Conservation (phyloP, 306 rosid species). For the Hippophae tibetana region DNA sequence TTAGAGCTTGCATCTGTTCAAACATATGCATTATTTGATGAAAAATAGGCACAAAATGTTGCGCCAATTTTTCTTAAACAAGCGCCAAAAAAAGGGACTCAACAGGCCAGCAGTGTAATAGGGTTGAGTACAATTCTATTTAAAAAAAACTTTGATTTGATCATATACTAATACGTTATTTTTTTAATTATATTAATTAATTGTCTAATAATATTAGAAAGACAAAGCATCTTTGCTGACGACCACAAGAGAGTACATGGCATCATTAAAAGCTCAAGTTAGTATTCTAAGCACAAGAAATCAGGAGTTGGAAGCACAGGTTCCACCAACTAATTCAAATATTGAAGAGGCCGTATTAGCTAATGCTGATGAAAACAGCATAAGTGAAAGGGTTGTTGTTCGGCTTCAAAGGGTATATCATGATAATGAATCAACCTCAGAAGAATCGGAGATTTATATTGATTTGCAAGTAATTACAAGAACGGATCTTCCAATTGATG, state of each 20-base stretch:
- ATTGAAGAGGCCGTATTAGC: constrained; percentile 3
- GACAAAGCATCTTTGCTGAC: constrained; percentile 72
- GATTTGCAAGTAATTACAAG: constrained; percentile 53
- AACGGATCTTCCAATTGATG: constrained; percentile 36
- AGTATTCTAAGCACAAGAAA: constrained; percentile 45
- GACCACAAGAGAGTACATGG: constrained; percentile 56
- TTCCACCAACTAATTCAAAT: background rate
- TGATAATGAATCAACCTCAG: constrained; percentile 39
- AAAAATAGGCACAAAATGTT: no score
- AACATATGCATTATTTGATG: no score
- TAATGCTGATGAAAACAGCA: background rate
- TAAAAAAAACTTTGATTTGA: background rate
- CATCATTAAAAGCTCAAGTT: constrained; percentile 38
- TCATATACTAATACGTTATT: background rate
- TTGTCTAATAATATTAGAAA: constrained; percentile 32
- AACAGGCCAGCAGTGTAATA: no score
- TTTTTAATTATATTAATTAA: background rate
- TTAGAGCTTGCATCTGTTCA: no score
- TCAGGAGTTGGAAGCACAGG: constrained; percentile 33
- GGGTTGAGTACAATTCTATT: background rate
- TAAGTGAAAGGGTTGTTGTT: constrained; percentile 37
- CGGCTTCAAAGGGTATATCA: constrained; percentile 16
- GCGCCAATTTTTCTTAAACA: no score
- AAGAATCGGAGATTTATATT: constrained; percentile 20
- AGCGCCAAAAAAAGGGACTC: no score